A percentile compares a stretch with the other conserved stretches of the same genome.
Evolutionary conservation across 1,284 basidiomycete genomes (phyloP).

Genomic region (Spongispora temasekensis): DNA sequence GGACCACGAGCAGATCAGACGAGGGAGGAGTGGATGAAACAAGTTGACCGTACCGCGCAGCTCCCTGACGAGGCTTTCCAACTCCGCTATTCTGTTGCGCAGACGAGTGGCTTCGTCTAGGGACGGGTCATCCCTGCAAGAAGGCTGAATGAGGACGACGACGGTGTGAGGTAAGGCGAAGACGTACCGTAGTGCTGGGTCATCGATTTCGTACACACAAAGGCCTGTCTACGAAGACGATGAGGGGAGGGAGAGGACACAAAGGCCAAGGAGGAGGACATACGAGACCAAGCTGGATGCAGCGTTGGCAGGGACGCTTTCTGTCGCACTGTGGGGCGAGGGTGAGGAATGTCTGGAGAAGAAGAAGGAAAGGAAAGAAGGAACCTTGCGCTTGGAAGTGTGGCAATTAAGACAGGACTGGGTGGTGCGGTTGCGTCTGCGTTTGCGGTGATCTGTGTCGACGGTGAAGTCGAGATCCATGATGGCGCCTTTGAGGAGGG

Average conservation of each 20-base stretch:
- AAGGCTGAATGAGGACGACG: slow-evolving; percentile 11
- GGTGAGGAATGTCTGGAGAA: slow-evolving; percentile 4
- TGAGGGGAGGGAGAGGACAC: slow-evolving; percentile 10
- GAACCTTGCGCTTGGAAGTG: slow-evolving; percentile 87
- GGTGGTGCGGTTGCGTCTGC: slow-evolving; percentile 85
- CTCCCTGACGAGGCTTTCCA: slow-evolving; percentile 86
- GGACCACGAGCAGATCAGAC: slow-evolving; percentile 20
- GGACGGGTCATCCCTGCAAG: slow-evolving; percentile 75
- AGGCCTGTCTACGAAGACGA: slow-evolving; percentile 68
- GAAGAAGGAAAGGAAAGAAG: background rate
- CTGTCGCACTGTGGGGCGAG: slow-evolving; percentile 65
- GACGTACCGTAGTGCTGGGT: slow-evolving; percentile 74
- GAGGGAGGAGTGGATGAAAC: slow-evolving; percentile 12
- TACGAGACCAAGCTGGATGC: slow-evolving; percentile 80
- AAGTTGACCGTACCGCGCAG: slow-evolving; percentile 56
- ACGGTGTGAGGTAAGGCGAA: slow-evolving; percentile 1
- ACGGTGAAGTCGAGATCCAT: slow-evolving; percentile 69
- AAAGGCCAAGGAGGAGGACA: slow-evolving; percentile 20
- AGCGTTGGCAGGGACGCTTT: slow-evolving; percentile 84
- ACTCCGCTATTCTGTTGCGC: slow-evolving; percentile 83
- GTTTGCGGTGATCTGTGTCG: slow-evolving; percentile 68
- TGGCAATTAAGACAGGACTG: slow-evolving; percentile 90
- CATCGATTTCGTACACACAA: slow-evolving; percentile 91
- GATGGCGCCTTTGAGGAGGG: slow-evolving; percentile 56
- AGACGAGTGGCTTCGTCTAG: slow-evolving; percentile 81